Conservation (phyloP, 164 flowering plant species). For the Magnolia officinalis region DNA sequence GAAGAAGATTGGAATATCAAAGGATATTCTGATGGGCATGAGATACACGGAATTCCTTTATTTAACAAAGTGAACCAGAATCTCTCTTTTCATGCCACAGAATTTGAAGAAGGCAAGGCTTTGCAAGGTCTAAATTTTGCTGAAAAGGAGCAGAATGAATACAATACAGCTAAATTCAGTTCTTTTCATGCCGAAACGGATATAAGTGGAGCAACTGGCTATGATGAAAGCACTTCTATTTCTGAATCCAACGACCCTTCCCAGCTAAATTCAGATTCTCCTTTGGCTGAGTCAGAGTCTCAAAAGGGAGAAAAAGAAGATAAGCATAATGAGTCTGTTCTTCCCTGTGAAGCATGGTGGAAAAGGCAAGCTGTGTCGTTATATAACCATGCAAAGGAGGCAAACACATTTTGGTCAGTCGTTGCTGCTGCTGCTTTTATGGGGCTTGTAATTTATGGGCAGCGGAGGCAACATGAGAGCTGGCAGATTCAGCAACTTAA, state of each 20-base stretch:
- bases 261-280: slow-evolving; percentile 12
- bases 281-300: slow-evolving; percentile 12
- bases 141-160: slow-evolving; percentile 43
- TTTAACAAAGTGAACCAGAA: slow-evolving; percentile 39
- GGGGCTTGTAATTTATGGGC: slow-evolving; percentile 89
- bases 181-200: slow-evolving; percentile 22
- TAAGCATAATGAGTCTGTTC: slow-evolving; percentile 23
- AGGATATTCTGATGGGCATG: slow-evolving; percentile 37
- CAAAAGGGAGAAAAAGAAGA: slow-evolving; percentile 26
- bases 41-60: slow-evolving; percentile 37
- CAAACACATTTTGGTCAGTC: slow-evolving; percentile 82
- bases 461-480: slow-evolving; percentile 85
- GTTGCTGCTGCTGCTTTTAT: slow-evolving; percentile 84
- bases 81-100: slow-evolving; percentile 28
- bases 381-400: slow-evolving; percentile 75
- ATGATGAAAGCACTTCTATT: slow-evolving; percentile 10
- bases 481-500: slow-evolving; percentile 68
- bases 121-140: slow-evolving; percentile 37
- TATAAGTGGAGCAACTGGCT: slow-evolving; percentile 16
- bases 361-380: slow-evolving; percentile 66
- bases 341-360: slow-evolving; percentile 96
- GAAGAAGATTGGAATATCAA: slow-evolving; percentile 39
- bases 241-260: slow-evolving; percentile 14
- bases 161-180: slow-evolving; percentile 24
- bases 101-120: slow-evolving; percentile 35